Base-by-base conservation (phyloP, 352 stramenopile species). In the Pythium grandisporangium region DNA sequence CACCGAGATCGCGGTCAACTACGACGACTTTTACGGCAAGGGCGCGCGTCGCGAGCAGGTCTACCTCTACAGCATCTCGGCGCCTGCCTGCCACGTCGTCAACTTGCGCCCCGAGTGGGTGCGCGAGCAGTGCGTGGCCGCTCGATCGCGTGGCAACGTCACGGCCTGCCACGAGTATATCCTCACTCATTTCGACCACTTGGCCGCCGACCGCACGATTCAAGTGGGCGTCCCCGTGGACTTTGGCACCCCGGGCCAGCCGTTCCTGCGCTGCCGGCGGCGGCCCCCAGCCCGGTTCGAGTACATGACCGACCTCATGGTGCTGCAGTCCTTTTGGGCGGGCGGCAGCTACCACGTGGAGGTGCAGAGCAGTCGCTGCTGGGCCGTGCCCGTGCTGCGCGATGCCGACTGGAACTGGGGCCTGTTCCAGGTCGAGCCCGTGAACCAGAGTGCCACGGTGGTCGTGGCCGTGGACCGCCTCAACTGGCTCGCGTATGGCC, bases 361-460 rank as follows among this genome's bases (percentile, higher is more conserved):
- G 55, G 39, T 72, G 11, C 58, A 72, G 27, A 66, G 30, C n/a
- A 69, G 55, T 36, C 33, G 53, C n/a, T 72, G 58, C 47, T 26
- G 46, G 4, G 62, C 58, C 0, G 6, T 35, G 16, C 51, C 54
- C 12, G 32, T 51, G 19, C n/a, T 55, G 27, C 19, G 14, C 2
- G 27, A 50, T 17, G 22, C 34, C 5, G n/a, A n/a, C n/a, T n/a
- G n/a, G n/a, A 26, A 47, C 23, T 56, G 40, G 25, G 43, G 45
- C 1, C 49, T 72, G 13, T 72, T 64, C 30, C 23, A 44, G 12
- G 38, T 51, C 0, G 13, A 61, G 27, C 24, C 51, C 2, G 32
- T 35, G 6, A 45, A 66, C 16, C 5, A 59, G n/a, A 42, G 42
- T 2, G 41, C 47, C 0, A 42, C 16, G 11, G 49, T 56, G 2